Percentiles rank a stretch among this genome's conserved stretches.
Evolutionary conservation across 2,329 filamentous ascomycete species (phyloP).

Genomic region (Fusarium ambrosium): DNA sequence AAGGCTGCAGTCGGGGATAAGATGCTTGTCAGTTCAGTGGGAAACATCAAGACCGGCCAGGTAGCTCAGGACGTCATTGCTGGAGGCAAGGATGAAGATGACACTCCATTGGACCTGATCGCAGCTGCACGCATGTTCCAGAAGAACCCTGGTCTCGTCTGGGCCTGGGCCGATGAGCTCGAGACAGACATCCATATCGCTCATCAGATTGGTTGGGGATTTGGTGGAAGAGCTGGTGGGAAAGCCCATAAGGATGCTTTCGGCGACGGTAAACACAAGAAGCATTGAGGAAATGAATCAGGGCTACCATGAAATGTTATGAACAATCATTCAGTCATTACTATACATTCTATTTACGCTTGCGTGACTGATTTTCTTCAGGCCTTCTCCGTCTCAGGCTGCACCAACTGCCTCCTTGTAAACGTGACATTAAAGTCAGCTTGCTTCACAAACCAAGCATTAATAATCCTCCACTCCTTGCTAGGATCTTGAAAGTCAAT

Average conservation of each 20-base stretch:
- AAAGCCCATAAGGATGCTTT: constrained; percentile 11
- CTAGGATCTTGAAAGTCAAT: constrained; percentile 66
- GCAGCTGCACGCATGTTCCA: constrained; percentile 68
- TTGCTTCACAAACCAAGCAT: constrained; percentile 75
- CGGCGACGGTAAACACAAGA: background rate
- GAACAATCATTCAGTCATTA: background rate
- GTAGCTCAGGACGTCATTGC: constrained; percentile 63
- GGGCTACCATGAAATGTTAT: background rate
- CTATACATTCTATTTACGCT: background rate
- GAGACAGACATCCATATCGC: constrained; percentile 61
- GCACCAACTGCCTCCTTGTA: constrained; percentile 58
- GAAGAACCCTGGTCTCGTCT: constrained; percentile 70
- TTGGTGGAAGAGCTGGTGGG: constrained; percentile 54
- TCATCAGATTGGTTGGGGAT: constrained; percentile 69
- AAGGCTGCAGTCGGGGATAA: constrained; percentile 78
- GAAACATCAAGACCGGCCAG: constrained; percentile 60
- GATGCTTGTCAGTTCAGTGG: constrained; percentile 61
- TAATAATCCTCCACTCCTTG: constrained; percentile 70
- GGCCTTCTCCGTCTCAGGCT: constrained; percentile 45
- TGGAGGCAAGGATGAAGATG: constrained; percentile 49
- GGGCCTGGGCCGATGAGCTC: constrained; percentile 68
- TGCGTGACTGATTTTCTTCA: background rate
- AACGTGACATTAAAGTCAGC: constrained; percentile 66
- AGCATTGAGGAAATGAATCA: background rate
- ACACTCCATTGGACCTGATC: constrained; percentile 63